These are phyloP conservation scores for Metarhizium humberi DNA, from an alignment of 2,329 filamentous ascomycete genomes.

Conservation along the genomic window DNA sequence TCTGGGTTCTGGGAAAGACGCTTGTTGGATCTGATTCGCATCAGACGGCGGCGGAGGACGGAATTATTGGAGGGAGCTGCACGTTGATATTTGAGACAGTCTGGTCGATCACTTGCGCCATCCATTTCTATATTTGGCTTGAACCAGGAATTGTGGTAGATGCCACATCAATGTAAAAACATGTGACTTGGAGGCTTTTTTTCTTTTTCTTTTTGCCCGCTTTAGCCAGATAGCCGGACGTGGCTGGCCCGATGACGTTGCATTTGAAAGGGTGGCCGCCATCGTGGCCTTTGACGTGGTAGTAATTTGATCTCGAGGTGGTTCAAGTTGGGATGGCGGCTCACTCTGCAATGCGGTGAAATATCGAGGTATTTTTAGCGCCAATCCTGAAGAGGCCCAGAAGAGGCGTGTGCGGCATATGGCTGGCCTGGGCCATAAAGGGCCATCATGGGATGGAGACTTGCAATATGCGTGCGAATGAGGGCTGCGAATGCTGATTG, in stretches of 20 bases:
- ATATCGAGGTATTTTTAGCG: no score
- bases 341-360: not conserved
- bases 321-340: not conserved
- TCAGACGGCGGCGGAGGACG: not conserved
- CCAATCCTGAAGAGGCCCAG: no score
- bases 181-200: not conserved
- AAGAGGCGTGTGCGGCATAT: no score
- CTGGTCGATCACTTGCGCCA: no score
- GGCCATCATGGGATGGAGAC: no score
- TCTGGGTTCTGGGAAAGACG: not conserved
- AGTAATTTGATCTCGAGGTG: not conserved
- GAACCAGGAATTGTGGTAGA: not conserved
- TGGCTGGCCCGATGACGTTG: not conserved
- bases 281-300: not conserved
- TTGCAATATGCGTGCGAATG: no score
- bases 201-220: not conserved
- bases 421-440: no score
- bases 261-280: not conserved
- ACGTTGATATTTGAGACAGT: no score
- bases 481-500: no score
- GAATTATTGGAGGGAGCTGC: not conserved
- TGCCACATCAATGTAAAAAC: not conserved
- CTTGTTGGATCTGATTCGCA: not conserved
- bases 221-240: not conserved
- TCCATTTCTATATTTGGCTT: not conserved